phyloP scores from a whole-genome alignment of 306 rosid species.

The Dalbergia oliveri region DNA sequence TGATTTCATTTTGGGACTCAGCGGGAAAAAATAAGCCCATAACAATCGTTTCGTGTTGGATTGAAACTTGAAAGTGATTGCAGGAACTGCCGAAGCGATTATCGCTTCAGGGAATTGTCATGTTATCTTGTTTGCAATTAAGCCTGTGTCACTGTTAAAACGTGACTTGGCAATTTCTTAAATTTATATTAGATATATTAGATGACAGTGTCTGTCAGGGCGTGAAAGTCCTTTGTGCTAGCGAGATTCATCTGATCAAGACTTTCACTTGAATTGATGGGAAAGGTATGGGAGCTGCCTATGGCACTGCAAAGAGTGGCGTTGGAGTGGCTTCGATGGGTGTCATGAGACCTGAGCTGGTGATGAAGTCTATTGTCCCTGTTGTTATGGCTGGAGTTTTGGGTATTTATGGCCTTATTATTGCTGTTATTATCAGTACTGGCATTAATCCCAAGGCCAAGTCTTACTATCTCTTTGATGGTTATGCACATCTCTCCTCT shows the following conservation, averaged over 20 bases:
- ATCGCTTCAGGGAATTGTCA: too few relatives aligned
- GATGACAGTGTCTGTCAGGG: too few relatives aligned
- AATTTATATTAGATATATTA: too few relatives aligned
- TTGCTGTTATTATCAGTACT: constrained; percentile 90
- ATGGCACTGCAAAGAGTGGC: constrained; percentile 91
- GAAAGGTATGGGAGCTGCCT: constrained; percentile 94
- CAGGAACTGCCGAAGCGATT: neutral
- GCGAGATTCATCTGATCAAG: neutral
- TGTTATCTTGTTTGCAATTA: too few relatives aligned
- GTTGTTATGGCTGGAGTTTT: constrained; percentile 96
- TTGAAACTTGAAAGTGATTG: constrained; percentile 29
- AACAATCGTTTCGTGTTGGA: neutral
- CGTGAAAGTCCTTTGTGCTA: neutral
- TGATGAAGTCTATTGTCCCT: constrained; percentile 91
- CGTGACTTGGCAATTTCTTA: too few relatives aligned
- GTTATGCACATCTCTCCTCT: constrained; percentile 90
- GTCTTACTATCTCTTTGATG: constrained; percentile 87
- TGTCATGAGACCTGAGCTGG: constrained; percentile 93
- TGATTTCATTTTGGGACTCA: neutral
- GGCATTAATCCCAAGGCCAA: constrained; percentile 94
- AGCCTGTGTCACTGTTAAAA: too few relatives aligned
- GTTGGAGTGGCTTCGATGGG: constrained; percentile 96
- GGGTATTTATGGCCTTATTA: constrained; percentile 93
- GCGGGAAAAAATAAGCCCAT: neutral
- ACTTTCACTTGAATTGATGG: constrained; percentile 38